Base-by-base conservation (phyloP, 1,139 yeast species). In the Hansenula lynferdii region DNA sequence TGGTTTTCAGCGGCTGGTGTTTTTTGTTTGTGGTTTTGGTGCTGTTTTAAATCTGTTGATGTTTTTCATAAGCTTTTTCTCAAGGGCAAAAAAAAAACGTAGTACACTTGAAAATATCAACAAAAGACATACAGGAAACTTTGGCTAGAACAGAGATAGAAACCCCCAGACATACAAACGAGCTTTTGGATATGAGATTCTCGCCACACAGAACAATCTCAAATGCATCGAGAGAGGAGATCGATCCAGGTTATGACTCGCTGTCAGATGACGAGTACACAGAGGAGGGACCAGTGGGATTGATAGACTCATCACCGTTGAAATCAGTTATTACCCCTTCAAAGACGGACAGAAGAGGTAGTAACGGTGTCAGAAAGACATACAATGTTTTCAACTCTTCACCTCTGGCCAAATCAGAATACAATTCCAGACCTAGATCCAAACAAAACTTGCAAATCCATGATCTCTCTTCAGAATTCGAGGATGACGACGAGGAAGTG, bases 101-200 rank as follows among this genome's bases (percentile, higher is more conserved):
- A 11, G 6, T 10, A 12, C 6, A 8, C 16, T n/a, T n/a, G 15
- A 16, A 27, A 24, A 19, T 16, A 22, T 23, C 27, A 31, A 28
- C 27, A 22, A 16, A 16, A 14, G 26, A 12, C 20, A 24, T 23
- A 10, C 12, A 23, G 25, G n/a, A n/a, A n/a, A n/a, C n/a, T n/a
- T n/a, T n/a, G n/a, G n/a, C n/a, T n/a, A n/a, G n/a, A n/a, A n/a
- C n/a, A n/a, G n/a, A n/a, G n/a, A n/a, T n/a, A n/a, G n/a, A n/a
- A n/a, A n/a, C n/a, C n/a, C n/a, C n/a, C n/a, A n/a, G n/a, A n/a
- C n/a, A n/a, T n/a, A n/a, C n/a, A n/a, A n/a, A n/a, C n/a, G n/a
- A n/a, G n/a, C n/a, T n/a, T n/a, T n/a, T 4, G 8, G 26, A 12
- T n/a, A 57, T 58, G 62, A 47, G 61, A 30, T 56, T 56, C 40